Percentiles rank a stretch among this genome's conserved stretches.
Conservation (phyloP, 163 green algal genomes). For the Smithsoniella earleae region DNA sequence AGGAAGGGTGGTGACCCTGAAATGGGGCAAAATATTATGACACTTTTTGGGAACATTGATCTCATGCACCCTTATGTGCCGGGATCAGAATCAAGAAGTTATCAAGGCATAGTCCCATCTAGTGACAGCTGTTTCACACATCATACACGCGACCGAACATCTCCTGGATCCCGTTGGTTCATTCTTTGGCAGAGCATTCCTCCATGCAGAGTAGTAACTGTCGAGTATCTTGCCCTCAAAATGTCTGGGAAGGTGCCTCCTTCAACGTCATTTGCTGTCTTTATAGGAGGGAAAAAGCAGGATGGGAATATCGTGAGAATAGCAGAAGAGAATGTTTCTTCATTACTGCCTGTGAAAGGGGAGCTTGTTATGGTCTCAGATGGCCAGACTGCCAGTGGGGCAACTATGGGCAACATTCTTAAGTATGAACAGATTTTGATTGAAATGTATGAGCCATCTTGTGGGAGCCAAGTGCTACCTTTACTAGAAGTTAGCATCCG, state of each 20-base stretch:
- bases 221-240: background rate
- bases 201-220: background rate
- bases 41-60: background rate
- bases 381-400: background rate
- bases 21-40: background rate
- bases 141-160: background rate
- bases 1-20: background rate
- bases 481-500: constrained; percentile 1
- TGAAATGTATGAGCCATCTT: constrained; percentile 11
- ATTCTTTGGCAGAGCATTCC: background rate
- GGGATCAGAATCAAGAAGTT: background rate
- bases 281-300: background rate
- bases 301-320: background rate
- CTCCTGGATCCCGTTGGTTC: constrained; percentile 4
- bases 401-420: background rate
- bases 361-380: background rate
- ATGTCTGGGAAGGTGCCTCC: constrained; percentile 6
- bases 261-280: background rate
- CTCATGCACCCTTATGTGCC: constrained; percentile 14
- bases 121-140: background rate
- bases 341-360: background rate
- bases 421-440: background rate
- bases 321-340: background rate
- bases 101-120: background rate
- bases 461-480: constrained; percentile 8